Evolutionary conservation across 2,329 filamentous ascomycete species (phyloP), one percentile per base, ranked within the genome.

Genomic region (Fusarium veterinarium): DNA sequence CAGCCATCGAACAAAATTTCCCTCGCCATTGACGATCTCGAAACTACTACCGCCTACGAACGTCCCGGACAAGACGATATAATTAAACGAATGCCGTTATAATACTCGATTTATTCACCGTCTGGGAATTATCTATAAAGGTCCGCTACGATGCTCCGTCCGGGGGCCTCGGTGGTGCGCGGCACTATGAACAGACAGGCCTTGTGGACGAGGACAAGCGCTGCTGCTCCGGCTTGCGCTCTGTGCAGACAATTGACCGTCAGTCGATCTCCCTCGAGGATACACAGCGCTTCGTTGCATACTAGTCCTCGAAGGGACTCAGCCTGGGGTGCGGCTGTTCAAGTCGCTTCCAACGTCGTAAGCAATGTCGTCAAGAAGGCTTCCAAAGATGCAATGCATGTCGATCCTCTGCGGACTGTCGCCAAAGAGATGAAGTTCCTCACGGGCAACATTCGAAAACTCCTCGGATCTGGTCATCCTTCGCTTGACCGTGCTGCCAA

Each of bases 361-460:
- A 88, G 88, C 75, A 92, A 91, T 79, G 90, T 89, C 48, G 86
- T 92, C 69, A 88, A 89, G 75, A 86, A 89, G 75, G 86, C 89
- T 62, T 86, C 89, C 70, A 90, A 91, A 75, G 86, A 87, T 75
- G 88, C 89, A 65, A 90, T 97, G 84, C 89, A 91, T 69, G 90
- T 97, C 78, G 95, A 98, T 81, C 95, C 95, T 38, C 88, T 98
- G 78, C 90, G 93, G 70, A 92, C 94, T 38, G 95, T 98, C 38
- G 95, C 94, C 71, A 97, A 97, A 84, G 95, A 98, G 86, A 94
- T 99, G 91, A 96, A 97, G 83, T 97, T 95, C 77, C 85, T 98
- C 79, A 97, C 93, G 16, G 95, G 95, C 60, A 97, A 98, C 78
- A 97, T 98, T 82, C 89, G 94, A 69, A 93, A 97, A 80, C 87